phyloP scores from a whole-genome alignment of 495 filamentous ascomycete species.

The Podospora pseudocomata region DNA sequence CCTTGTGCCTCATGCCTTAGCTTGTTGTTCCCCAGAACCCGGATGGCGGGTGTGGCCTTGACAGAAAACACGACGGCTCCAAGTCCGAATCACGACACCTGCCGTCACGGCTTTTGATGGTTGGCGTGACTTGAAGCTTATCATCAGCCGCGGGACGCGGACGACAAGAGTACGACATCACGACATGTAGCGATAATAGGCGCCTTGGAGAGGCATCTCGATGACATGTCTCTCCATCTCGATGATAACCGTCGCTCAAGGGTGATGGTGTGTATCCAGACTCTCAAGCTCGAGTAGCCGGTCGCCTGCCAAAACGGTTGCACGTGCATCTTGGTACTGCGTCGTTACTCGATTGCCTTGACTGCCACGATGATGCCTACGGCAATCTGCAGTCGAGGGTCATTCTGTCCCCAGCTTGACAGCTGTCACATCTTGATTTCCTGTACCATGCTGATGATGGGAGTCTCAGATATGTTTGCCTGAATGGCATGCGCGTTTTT shows the following conservation, averaged over 20 bases:
- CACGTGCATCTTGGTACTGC: background rate
- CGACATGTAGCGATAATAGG: background rate
- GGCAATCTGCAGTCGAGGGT: background rate
- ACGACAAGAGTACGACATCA: background rate
- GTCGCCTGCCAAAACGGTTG: background rate
- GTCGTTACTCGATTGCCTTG: background rate
- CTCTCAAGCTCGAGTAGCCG: background rate
- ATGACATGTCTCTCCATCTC: background rate
- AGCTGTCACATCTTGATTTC: background rate
- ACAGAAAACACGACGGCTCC: background rate
- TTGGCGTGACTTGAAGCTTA: too few species aligned
- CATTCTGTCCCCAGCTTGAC: background rate
- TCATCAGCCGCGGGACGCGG: too few species aligned
- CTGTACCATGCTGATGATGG: background rate
- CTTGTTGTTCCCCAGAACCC: background rate
- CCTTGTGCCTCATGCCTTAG: background rate
- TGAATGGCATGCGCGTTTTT: background rate
- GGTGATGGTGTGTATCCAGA: background rate
- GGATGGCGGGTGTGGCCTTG: background rate
- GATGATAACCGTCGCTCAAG: background rate
- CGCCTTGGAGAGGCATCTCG: background rate
- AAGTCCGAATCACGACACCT: background rate
- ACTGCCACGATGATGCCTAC: background rate
- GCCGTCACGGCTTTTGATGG: too few species aligned
- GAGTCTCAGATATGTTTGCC: background rate